Base-by-base conservation (phyloP, 2,329 filamentous ascomycete genomes). In the Cladosporium colombiae region DNA sequence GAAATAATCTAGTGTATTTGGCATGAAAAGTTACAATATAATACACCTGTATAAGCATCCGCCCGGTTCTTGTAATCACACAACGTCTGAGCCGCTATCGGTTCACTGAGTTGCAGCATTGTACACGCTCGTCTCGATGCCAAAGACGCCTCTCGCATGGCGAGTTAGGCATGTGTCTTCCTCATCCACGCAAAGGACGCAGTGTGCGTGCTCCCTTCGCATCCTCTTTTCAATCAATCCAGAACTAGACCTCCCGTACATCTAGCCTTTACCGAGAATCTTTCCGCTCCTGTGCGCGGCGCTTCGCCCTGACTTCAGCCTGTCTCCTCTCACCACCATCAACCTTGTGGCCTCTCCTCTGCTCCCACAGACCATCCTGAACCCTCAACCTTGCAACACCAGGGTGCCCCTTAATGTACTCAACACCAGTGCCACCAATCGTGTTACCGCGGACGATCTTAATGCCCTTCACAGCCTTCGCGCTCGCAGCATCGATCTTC, bases 241-340 rank as follows among this genome's bases (percentile, higher is more conserved):
- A n/a, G 11, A 21, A 31, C 18, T 16, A 27, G 25, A 59, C 14
- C 33, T 46, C 23, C 44, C 16, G 13, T 10, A 23, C 6, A 11
- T 40, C 21, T 14, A 40, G 31, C 13, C 37, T 44, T 46, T 65
- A 62, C 58, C 57, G 27, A 2, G 72, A 69, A 25, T 65, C 92
- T 78, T 89, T 91, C 71, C 91, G 89, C 81, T 93, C 91, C 40
- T 88, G 88, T 61, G 91, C 88, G 70, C 90, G 86, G 81, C 88
- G 90, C 88, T 96, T 97, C 73, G 93, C 92, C 73, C 91, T 85
- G 62, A 97, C 89, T 81, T 96, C 90, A 18, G 90, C 91, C 78
- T 86, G 88, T 79, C 95, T 87, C 78, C 95, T 89, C 84, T 99
- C 95, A 84, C 95, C 95, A 75, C 95, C 95, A 79, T 98, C 93